Evolutionary conservation across 1,284 basidiomycete species (phyloP).

Genomic region (Moesziomyces sp.): DNA sequence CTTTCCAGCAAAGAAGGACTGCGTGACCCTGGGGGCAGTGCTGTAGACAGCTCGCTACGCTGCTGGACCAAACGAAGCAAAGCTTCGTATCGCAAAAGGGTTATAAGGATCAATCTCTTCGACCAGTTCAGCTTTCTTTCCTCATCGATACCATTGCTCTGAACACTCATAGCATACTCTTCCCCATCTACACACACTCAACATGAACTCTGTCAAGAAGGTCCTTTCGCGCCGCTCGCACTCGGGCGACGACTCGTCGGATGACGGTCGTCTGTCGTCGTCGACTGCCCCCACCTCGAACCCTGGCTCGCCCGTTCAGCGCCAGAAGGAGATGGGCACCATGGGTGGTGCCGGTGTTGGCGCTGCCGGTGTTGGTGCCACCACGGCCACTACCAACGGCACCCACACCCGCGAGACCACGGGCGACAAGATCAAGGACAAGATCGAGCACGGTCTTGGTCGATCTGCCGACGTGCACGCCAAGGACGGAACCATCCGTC

Average conservation of each 20-base stretch:
- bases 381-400: constrained; percentile 8
- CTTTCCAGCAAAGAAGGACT: too few species aligned
- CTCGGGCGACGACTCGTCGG: constrained; percentile 36
- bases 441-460: constrained; percentile 45
- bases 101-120: not conserved
- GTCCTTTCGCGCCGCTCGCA: constrained; percentile 41
- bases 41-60: not conserved
- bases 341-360: constrained; percentile 11
- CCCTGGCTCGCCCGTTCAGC: constrained; percentile 28
- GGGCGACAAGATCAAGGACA: constrained; percentile 32
- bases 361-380: constrained; percentile 3
- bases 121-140: not conserved
- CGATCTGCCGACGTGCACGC: constrained; percentile 44
- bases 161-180: not conserved
- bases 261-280: constrained; percentile 28
- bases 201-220: constrained; percentile 51
- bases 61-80: not conserved
- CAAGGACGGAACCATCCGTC: constrained; percentile 42
- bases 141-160: not conserved
- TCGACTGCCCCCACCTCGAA: constrained; percentile 42
- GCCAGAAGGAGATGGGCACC: constrained; percentile 24
- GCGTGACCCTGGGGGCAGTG: not conserved
- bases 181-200: constrained; percentile 1
- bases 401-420: constrained; percentile 15
- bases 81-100: not conserved